Conservation (phyloP, 805 yeast genomes). For the Hanseniaspora guilliermondii region DNA sequence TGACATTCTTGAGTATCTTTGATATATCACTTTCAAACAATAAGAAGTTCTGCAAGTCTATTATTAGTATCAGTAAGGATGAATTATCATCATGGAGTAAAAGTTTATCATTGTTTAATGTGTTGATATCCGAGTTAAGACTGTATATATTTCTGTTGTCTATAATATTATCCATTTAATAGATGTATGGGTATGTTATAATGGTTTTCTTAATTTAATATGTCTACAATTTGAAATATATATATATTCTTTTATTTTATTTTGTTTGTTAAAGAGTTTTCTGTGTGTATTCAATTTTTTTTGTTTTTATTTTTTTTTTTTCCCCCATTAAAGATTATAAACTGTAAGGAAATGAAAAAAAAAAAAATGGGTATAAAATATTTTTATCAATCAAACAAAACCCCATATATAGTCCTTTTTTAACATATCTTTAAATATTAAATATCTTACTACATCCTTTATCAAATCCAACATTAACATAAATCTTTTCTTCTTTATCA, state of each 20-base stretch:
- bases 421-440: not conserved
- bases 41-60: conserved; percentile 7
- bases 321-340: too few relatives aligned
- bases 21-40: conserved; percentile 5
- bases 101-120: conserved; percentile 5
- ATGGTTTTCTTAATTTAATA: too few relatives aligned
- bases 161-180: conserved; percentile 7
- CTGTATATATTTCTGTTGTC: conserved; percentile 12
- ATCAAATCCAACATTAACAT: conserved; percentile 9
- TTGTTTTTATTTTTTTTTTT: too few relatives aligned
- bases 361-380: too few relatives aligned
- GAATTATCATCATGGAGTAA: conserved; percentile 9
- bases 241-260: too few relatives aligned
- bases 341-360: too few relatives aligned
- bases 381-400: too few relatives aligned
- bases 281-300: too few relatives aligned
- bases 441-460: conserved; percentile 7
- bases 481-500: not conserved
- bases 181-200: not conserved
- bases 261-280: too few relatives aligned
- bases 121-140: conserved; percentile 1
- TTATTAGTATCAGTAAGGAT: not conserved
- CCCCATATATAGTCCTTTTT: not conserved
- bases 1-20: conserved; percentile 14
- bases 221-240: too few relatives aligned